Base-by-base conservation (phyloP, 495 filamentous ascomycete genomes). In the Cairneyella variabilis region DNA sequence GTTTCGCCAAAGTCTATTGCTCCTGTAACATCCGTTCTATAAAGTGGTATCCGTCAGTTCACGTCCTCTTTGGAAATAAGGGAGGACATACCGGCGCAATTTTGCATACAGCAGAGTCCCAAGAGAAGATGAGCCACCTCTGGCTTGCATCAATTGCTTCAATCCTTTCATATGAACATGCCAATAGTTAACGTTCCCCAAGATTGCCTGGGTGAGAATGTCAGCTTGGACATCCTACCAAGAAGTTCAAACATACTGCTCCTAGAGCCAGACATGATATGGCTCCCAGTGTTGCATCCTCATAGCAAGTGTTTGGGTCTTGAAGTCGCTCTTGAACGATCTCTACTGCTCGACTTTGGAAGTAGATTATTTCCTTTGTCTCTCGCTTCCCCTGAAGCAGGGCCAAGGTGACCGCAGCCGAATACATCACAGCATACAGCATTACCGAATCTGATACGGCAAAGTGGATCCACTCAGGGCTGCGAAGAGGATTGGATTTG, bases 251-350 rank as follows among this genome's bases (percentile, higher is more conserved):
- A 46, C 46, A 18, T 14, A 57, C 57, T 27, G 47, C 51, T 26
- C 51, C 57, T 16, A 59, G 16, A 4, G 57, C 57, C 16, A 59
- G 41, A 23, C 57, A 59, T 32, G 57, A 51, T 22, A 59, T 25
- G 5, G 57, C 57, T 12, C 51, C 57, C 21, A 59, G 38, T 1
- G 51, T 55, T 6, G 44, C 41, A 25, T 59, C 51, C 6, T 51
- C 21, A 16, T 53, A n/a, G 4, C 2, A 11, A 11, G 7, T 3
- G 11, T 3, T 18, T 26, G 42, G 32, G 9, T 17, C 32, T 10
- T 18, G 14, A n/a, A 59, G 18, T 2, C 51, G 38, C n/a, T 51
- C 23, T 16, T 54, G 48, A 25, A 59, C 40, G 21, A 59, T 30
- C 3, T 22, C 22, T 6, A 55, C 25, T n/a, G 47, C 45, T 20